phyloP scores from a whole-genome alignment of 768 basidiomycete species.

The Harrya chromipes region DNA sequence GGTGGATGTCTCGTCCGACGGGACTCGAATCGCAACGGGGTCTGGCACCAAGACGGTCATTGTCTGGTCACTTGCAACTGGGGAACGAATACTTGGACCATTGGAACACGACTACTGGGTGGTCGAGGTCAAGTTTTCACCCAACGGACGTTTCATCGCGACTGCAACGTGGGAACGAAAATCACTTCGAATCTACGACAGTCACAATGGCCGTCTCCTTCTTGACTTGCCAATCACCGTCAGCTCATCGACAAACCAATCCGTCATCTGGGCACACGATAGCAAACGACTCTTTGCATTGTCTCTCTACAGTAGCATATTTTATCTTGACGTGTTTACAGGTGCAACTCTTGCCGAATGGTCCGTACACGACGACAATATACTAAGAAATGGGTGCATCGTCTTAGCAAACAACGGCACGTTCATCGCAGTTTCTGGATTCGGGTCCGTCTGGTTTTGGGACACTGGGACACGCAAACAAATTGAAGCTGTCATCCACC shows the following conservation, averaged over 20 bases:
- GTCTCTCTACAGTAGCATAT: neutral
- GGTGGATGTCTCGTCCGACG: neutral
- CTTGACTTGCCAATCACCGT: neutral
- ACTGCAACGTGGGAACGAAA: neutral
- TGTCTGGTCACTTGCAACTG: neutral
- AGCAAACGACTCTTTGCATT: neutral
- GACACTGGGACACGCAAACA: neutral
- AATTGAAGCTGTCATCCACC: neutral
- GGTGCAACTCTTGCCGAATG: neutral
- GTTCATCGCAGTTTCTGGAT: neutral
- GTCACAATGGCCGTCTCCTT: neutral
- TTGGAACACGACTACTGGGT: neutral
- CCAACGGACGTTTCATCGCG: neutral
- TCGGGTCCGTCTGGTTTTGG: neutral
- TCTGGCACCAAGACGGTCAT: neutral
- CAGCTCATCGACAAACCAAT: neutral
- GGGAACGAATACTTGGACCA: neutral
- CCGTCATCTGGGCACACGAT: neutral
- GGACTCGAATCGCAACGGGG: neutral
- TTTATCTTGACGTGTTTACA: neutral
- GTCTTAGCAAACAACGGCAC: neutral
- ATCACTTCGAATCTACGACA: neutral
- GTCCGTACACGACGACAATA: neutral
- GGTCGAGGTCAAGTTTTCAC: neutral
- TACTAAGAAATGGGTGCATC: neutral